Percentiles rank a stretch among this genome's conserved stretches.
phyloP scores from a whole-genome alignment of 1,284 basidiomycete genomes.

The Ganoderma sinense region DNA sequence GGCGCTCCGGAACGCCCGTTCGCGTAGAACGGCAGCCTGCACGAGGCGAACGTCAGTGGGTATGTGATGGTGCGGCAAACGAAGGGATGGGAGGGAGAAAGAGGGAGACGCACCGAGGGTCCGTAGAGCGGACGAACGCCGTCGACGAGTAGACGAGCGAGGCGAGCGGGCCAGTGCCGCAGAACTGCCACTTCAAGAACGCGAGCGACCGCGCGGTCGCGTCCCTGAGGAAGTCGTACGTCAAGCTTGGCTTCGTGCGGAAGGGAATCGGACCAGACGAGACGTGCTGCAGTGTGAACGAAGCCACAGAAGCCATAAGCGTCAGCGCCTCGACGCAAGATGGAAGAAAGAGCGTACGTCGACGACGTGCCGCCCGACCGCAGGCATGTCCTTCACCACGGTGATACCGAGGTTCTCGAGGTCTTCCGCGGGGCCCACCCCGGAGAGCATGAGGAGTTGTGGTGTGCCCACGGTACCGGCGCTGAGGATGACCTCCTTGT shows the following conservation, averaged over 20 bases:
- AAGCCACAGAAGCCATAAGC: neutral
- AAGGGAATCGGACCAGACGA: slow-evolving; percentile 38
- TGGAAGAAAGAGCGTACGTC: slow-evolving; percentile 41
- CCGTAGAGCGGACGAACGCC: slow-evolving; percentile 44
- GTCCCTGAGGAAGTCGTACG: slow-evolving; percentile 42
- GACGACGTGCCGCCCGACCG: slow-evolving; percentile 53
- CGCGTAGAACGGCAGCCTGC: slow-evolving; percentile 25
- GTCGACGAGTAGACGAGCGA: slow-evolving; percentile 31
- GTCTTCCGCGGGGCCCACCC: slow-evolving; percentile 50
- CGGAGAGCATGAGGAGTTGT: slow-evolving; percentile 57
- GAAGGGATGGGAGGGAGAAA: neutral
- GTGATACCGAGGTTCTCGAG: slow-evolving; percentile 46
- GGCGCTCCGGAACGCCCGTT: slow-evolving; percentile 23
- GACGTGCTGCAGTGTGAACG: slow-evolving; percentile 35
- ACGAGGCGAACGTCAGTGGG: neutral
- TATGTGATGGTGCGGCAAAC: neutral
- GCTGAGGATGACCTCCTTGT: slow-evolving; percentile 49
- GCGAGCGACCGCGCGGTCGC: slow-evolving; percentile 31
- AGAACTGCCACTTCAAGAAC: slow-evolving; percentile 42
- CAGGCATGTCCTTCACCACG: slow-evolving; percentile 45
- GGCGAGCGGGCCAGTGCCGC: slow-evolving; percentile 41
- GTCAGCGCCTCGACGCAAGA: neutral
- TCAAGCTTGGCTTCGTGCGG: slow-evolving; percentile 39
- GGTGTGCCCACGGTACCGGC: slow-evolving; percentile 54
- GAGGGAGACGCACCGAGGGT: slow-evolving; percentile 30